Conservation (phyloP, 2,329 filamentous ascomycete genomes). For the Exophiala alcalophila region DNA sequence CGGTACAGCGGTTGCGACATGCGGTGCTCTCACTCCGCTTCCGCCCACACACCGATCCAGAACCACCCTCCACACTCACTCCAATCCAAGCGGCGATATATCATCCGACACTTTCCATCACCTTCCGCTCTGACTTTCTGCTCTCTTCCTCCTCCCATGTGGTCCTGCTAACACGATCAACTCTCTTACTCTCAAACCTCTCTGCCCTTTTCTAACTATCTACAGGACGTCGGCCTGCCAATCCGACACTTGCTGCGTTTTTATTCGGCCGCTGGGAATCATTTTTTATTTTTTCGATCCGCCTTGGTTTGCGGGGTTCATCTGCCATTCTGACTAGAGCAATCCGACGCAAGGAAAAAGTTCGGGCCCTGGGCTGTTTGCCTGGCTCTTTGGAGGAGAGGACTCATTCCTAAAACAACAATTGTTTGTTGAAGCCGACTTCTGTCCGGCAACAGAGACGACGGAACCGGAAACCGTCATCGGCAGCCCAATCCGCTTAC, state of each 20-base stretch:
- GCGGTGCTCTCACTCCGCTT: not conserved
- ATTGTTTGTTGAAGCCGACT: too few relatives aligned
- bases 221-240: conserved; percentile 29
- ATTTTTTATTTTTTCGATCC: too few relatives aligned
- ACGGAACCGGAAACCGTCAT: not conserved
- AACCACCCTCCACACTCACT: too few relatives aligned
- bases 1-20: conserved; percentile 1
- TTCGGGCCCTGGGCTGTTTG: too few relatives aligned
- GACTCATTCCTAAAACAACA: too few relatives aligned
- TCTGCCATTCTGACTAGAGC: too few relatives aligned
- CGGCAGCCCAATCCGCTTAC: not conserved
- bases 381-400: too few relatives aligned
- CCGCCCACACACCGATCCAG: too few relatives aligned
- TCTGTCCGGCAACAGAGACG: not conserved
- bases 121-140: conserved; percentile 2
- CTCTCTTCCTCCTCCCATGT: conserved; percentile 3
- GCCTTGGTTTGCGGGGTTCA: conserved; percentile 7
- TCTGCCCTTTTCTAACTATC: conserved; percentile 24
- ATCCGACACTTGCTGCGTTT: conserved; percentile 16
- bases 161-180: not conserved
- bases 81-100: too few relatives aligned
- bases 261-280: not conserved
- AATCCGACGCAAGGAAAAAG: too few relatives aligned
- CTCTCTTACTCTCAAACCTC: too few relatives aligned
- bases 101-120: conserved; percentile 10